Evolutionary conservation across 2,329 filamentous ascomycete species (phyloP).

Genomic region (Pseudogymnoascus destructans): DNA sequence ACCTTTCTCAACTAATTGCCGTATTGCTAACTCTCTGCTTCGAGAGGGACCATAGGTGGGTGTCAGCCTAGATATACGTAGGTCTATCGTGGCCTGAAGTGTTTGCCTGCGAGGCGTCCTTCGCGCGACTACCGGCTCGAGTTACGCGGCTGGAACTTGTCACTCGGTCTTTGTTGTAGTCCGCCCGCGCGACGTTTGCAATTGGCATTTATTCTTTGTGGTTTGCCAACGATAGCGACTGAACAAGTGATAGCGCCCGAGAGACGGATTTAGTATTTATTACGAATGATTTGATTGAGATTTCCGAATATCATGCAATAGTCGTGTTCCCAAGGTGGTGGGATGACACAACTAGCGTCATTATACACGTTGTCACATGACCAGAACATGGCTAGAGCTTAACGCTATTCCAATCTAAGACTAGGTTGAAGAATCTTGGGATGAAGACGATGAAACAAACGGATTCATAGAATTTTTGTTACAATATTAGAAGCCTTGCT

Average conservation of each 20-base stretch:
- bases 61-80: conserved; percentile 1
- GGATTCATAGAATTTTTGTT: not conserved
- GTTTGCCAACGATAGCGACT: not conserved
- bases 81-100: not conserved
- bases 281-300: not conserved
- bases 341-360: conserved; percentile 6
- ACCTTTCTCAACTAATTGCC: not conserved
- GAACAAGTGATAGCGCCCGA: not conserved
- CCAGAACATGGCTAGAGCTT: not conserved
- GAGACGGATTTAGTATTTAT: not conserved
- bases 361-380: conserved; percentile 8
- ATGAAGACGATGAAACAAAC: not conserved
- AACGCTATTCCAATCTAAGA: not conserved
- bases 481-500: not conserved
- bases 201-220: not conserved
- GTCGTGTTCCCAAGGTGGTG: conserved; percentile 3
- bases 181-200: not conserved
- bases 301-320: not conserved
- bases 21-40: conserved; percentile 6
- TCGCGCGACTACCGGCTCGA: not conserved
- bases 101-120: conserved; percentile 2
- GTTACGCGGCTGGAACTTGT: conserved; percentile 1
- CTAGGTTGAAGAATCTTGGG: not conserved
- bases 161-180: not conserved
- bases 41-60: not conserved